These are phyloP conservation scores for Pleurotus tuoliensis DNA, from an alignment of 768 basidiomycete species.

Conservation along the genomic window DNA sequence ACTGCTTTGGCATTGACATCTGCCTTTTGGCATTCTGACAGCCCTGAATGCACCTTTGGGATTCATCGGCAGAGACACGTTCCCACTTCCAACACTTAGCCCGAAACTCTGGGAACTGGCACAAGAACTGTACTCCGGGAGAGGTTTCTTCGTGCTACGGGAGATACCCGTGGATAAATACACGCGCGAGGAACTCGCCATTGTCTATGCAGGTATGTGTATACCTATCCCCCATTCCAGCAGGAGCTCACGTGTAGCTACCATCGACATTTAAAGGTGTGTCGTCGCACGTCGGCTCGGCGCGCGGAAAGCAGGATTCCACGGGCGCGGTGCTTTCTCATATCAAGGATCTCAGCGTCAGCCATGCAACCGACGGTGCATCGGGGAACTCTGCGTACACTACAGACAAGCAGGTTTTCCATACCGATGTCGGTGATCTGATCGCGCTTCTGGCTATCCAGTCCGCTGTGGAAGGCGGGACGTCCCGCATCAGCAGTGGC, in stretches of 20 bases:
- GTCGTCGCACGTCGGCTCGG: constrained; percentile 42
- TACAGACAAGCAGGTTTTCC: constrained; percentile 48
- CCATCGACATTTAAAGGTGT: constrained; percentile 31
- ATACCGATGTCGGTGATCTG: constrained; percentile 43
- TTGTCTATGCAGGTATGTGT: constrained; percentile 39
- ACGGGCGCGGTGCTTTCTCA: constrained; percentile 41
- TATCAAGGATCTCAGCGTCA: constrained; percentile 42
- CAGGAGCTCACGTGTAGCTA: constrained; percentile 14
- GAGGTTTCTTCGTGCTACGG: constrained; percentile 46
- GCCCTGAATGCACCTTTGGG: constrained; percentile 28
- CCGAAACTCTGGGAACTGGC: constrained; percentile 31
- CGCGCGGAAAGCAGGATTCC: constrained; percentile 39
- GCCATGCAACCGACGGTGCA: constrained; percentile 36
- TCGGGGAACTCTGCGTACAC: constrained; percentile 44
- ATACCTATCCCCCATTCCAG: constrained; percentile 9
- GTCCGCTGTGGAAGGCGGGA: constrained; percentile 39
- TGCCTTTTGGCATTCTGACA: background rate
- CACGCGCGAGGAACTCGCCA: constrained; percentile 32
- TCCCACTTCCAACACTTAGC: constrained; percentile 39
- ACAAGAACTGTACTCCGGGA: constrained; percentile 37
- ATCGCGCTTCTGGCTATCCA: constrained; percentile 41
- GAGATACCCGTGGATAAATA: constrained; percentile 42
- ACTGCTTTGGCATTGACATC: no score
- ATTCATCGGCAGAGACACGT: constrained; percentile 32
- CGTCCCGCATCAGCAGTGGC: constrained; percentile 40